Percentiles rank a stretch among this genome's conserved stretches.
phyloP scores from a whole-genome alignment of 2,329 filamentous ascomycete species.

The Phyllosticta ampelicida region DNA sequence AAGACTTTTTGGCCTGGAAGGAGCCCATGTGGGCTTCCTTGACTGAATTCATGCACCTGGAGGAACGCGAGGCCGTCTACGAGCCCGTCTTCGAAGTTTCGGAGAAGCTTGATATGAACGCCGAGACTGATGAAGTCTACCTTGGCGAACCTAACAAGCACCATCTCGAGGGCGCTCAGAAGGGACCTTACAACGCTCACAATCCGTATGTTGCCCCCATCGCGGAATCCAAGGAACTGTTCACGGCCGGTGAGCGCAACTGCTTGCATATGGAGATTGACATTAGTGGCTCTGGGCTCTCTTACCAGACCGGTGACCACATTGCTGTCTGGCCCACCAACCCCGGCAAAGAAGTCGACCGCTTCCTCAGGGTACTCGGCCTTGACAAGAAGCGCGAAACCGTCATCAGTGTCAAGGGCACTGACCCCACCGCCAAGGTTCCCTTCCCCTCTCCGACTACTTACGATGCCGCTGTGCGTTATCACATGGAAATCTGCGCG shows the following conservation, averaged over 20 bases:
- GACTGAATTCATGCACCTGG: constrained; percentile 69
- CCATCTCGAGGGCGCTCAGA: constrained; percentile 74
- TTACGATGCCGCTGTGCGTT: constrained; percentile 84
- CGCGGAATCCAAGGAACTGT: constrained; percentile 79
- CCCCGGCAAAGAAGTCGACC: constrained; percentile 80
- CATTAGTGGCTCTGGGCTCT: constrained; percentile 76
- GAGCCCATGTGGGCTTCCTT: constrained; percentile 96
- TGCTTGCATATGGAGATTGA: constrained; percentile 95
- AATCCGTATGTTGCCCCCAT: constrained; percentile 96
- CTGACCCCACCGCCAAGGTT: constrained; percentile 92
- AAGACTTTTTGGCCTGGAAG: constrained; percentile 98
- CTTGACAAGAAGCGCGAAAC: constrained; percentile 65
- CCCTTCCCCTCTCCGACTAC: constrained; percentile 96
- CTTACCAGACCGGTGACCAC: constrained; percentile 94
- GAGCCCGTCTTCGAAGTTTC: constrained; percentile 82
- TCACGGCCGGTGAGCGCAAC: constrained; percentile 80
- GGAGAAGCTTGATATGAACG: constrained; percentile 61
- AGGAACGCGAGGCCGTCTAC: constrained; percentile 93
- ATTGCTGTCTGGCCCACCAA: constrained; percentile 97
- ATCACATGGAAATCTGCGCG: constrained; percentile 93
- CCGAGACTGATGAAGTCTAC: constrained; percentile 73
- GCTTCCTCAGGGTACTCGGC: constrained; percentile 70
- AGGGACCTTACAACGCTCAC: constrained; percentile 89
- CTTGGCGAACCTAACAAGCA: constrained; percentile 93
- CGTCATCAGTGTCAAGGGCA: constrained; percentile 79